Base-by-base conservation (phyloP, 2,329 filamentous ascomycete genomes). In the Aspergillus sp. region DNA sequence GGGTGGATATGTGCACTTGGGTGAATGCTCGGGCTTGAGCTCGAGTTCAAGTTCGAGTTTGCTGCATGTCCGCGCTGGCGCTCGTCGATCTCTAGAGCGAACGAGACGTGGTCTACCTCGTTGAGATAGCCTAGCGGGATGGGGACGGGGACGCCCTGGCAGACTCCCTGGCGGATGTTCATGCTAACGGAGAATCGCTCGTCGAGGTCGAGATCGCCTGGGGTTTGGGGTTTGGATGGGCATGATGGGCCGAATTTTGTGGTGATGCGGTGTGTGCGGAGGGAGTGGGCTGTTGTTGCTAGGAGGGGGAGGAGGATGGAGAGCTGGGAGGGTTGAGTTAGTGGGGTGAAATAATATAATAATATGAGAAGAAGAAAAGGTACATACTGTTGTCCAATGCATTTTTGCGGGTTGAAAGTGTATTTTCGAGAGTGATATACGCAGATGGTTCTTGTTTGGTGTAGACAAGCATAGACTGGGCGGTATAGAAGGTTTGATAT, bases 281-380 rank as follows among this genome's bases (percentile, higher is more conserved):
- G 48, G 33, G 70, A 62, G 9, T 61, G 52, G n/a, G 65, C 59
- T 8, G 52, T 11, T 15, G 64, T 63, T 46, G 66, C 56, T 49
- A 71, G 55, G 39, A 69, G 46, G 8, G 69, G 49, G 14, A 63
- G 59, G 17, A 60, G 47, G 43, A 69, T 55, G 51, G 64, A 52
- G 57, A 64, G 51, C 63, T 67, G 63, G 47, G 12, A 23, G 58
- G 47, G 24, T 39, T 58, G 14, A 12, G 27, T 31, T 31, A 31
- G 27, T 31, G 9, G 27, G 27, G 27, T 31, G 2, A 31, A 31
- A 9, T 21, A 21, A 21, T 21, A 21, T 21, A 3, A 4, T 31
- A 31, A 11, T 8, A 31, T 11, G 89, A 48, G 86, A 82, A 49
- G 86, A 82, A 27, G 11, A 33, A 17, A 39, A 4, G 12, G 27